Base-by-base conservation (phyloP, 2,329 filamentous ascomycete species). In the Claviceps africana region DNA sequence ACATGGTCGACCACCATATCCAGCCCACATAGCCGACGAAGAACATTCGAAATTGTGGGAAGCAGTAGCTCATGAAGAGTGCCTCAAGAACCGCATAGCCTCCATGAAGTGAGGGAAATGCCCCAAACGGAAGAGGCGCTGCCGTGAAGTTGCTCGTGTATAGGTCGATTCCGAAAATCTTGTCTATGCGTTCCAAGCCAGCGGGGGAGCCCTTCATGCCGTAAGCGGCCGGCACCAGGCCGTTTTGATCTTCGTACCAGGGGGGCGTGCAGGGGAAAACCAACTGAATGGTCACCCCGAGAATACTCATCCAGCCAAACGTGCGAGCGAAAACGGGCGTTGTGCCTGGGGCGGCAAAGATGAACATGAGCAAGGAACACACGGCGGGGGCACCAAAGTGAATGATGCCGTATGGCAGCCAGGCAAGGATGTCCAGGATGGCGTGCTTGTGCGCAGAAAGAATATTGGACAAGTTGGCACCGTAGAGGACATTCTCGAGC, bases 1-100 rank as follows among this genome's bases (percentile, higher is more conserved):
- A 96, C 88, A 97, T 95, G 59, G 91, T 97, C 13, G 90, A 86
- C 89, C 91, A 97, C 87, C 89, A 96, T 62, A 96, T 83, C 91
- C 91, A 96, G 64, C 86, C 78, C 45, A 86, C 85, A 68, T 96
- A 97, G 57, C 79, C 75, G 57, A 90, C 78, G 69, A 94, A 95
- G 51, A 93, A 70, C 13, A 84, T 81, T 58, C 86, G 82, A 58
- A 94, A 78, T 55, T 81, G 82, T 4, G 91, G 91, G 74, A 97
- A 96, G 65, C 87, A 83, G 69, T 94, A 85, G 68, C 85, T 87
- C 83, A 97, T 86, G 74, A 96, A 95, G 17, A 96, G 77, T 22
- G 88, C 89, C 67, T 95, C 88, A 51, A 95, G 76, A 4, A 89
- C 90, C 9, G 90, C 89, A 66, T 88, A 89, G 28, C 84, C 91